Evolutionary conservation across 306 rosid species (phyloP).

Genomic region (Vicia faba): DNA sequence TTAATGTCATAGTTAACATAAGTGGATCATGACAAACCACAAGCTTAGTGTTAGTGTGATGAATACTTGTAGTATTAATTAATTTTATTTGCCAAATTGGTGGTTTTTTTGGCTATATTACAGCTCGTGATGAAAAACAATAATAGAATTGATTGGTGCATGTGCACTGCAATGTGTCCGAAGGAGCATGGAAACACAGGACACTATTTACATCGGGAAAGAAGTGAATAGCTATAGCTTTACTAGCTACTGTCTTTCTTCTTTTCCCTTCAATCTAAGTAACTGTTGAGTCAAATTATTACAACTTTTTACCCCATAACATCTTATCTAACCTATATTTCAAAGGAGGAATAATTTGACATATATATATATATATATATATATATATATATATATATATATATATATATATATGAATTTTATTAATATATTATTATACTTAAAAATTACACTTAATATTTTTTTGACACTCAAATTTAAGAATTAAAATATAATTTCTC

Average conservation of each 20-base stretch:
- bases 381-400: too few species aligned
- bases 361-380: too few species aligned
- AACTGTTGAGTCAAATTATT: not conserved
- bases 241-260: constrained; percentile 17
- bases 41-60: constrained; percentile 26
- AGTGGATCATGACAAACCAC: constrained; percentile 40
- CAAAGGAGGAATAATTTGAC: too few species aligned
- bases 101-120: constrained; percentile 30
- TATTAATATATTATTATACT: too few species aligned
- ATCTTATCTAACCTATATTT: too few species aligned
- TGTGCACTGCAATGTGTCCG: constrained; percentile 41
- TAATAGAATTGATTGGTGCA: constrained; percentile 38
- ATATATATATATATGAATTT: too few species aligned
- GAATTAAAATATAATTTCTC: too few species aligned
- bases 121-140: constrained; percentile 44
- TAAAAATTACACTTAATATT: too few species aligned
- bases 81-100: constrained; percentile 25
- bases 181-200: constrained; percentile 36
- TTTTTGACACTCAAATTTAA: too few species aligned
- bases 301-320: too few species aligned
- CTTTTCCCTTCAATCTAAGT: constrained; percentile 16
- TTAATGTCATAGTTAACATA: constrained; percentile 32
- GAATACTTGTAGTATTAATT: not conserved
- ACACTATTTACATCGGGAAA: constrained; percentile 33
- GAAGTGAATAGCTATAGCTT: constrained; percentile 8